Conservation (phyloP, 768 basidiomycete genomes). For the Neoboletus subvelutipes region DNA sequence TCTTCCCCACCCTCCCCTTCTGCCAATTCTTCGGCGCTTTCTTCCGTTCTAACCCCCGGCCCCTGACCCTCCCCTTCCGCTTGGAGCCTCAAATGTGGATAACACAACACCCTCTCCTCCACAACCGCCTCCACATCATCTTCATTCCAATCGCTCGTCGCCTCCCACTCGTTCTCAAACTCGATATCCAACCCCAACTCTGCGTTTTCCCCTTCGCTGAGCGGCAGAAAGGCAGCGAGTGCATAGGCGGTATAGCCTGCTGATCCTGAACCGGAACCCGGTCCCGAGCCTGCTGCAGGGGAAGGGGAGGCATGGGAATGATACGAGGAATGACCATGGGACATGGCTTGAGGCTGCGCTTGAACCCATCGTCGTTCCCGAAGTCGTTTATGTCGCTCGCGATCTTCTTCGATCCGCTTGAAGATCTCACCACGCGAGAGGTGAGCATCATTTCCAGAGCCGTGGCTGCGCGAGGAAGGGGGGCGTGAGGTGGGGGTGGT, state of each 20-base stretch:
- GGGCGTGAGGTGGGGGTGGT: slow-evolving; percentile 23
- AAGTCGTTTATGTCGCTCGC: no score
- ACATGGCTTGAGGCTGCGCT: no score
- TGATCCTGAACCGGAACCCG: slow-evolving; percentile 4
- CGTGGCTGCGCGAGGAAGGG: slow-evolving; percentile 2
- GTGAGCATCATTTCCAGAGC: slow-evolving; percentile 11
- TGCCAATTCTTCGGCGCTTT: not conserved
- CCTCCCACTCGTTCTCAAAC: slow-evolving; percentile 88
- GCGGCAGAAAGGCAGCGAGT: no score
- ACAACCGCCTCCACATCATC: slow-evolving; percentile 78
- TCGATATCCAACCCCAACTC: slow-evolving; percentile 73
- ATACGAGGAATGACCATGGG: no score
- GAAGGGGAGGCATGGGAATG: no score
- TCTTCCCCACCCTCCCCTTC: slow-evolving; percentile 43
- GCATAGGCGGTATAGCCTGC: no score
- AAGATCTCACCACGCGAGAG: slow-evolving; percentile 67
- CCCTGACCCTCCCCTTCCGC: not conserved
- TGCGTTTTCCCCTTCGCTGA: slow-evolving; percentile 43
- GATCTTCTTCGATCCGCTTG: slow-evolving; percentile 86
- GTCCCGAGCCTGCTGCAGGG: not conserved
- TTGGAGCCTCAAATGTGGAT: slow-evolving; percentile 38
- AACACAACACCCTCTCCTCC: no score
- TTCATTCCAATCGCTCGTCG: slow-evolving; percentile 89
- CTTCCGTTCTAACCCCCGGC: not conserved
- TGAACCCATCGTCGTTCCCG: no score